Conservation (phyloP, 2,329 filamentous ascomycete species). For the Cladobotryum protrusum region DNA sequence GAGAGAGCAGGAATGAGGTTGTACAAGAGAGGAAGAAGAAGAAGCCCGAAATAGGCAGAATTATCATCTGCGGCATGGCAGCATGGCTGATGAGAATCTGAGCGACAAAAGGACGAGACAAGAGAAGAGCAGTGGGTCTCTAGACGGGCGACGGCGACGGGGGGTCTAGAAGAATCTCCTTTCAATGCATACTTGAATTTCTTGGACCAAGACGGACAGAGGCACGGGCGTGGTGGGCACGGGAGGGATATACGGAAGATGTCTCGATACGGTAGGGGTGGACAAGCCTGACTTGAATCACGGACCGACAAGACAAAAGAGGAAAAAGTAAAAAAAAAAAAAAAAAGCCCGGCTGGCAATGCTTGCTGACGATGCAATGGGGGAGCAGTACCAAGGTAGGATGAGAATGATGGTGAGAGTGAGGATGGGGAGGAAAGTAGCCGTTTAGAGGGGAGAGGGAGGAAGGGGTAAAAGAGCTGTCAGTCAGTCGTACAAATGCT, state of each 20-base stretch:
- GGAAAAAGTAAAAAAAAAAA: not conserved
- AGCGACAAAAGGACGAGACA: not conserved
- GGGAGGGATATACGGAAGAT: not conserved
- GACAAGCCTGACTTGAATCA: not conserved
- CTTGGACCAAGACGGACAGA: not conserved
- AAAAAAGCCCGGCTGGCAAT: not conserved
- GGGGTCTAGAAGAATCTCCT: not conserved
- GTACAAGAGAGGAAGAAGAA: not conserved
- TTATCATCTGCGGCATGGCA: not conserved
- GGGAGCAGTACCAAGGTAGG: not conserved
- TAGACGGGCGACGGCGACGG: not conserved
- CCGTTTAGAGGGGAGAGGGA: not conserved
- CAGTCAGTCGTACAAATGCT: not conserved
- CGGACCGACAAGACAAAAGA: not conserved
- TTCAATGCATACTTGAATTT: not conserved
- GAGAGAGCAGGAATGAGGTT: not conserved
- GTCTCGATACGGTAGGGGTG: not conserved
- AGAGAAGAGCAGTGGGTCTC: not conserved
- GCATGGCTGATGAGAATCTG: not conserved
- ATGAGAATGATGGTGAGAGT: not conserved
- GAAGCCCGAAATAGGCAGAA: not conserved
- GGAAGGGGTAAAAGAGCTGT: not conserved
- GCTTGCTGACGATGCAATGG: not conserved
- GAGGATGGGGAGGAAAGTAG: not conserved
- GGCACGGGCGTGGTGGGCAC: not conserved